Evolutionary conservation across 768 basidiomycete genomes (phyloP), one percentile per base, ranked within the genome.

Genomic region (Dentipellis sp.): DNA sequence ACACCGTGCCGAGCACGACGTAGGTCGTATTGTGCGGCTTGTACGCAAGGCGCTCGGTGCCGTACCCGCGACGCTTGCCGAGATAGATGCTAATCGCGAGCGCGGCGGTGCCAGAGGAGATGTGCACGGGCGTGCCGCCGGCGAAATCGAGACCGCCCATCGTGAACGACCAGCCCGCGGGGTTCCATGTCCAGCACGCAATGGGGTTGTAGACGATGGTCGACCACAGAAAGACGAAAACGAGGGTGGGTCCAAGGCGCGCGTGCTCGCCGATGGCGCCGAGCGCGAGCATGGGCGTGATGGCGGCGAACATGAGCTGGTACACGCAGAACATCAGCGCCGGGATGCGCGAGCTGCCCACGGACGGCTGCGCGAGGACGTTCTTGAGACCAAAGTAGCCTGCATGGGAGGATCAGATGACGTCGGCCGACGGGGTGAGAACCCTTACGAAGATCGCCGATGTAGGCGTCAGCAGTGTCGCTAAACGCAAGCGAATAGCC

Each of bases 141-240:
- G 94, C 94, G 59, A 95, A 94, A 67, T 94, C 91, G 54, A 92
- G 86, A 57, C 86, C 88, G 14, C 92, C 94, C 52, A 90, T 75
- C 36, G 81, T 66, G 70, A 75, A 84, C 0, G 88, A 86, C 94
- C 82, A 83, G 10, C 83, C 81, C 35, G 87, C 80, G 37, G 78
- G 60, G 64, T 92, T 93, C 95, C 95, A 98, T 4, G 93, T 90
- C 94, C 94, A 97, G 72, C 90, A 92, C 0, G 92, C 95, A 56
- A 98, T 84, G 2, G 94, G 93, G 65, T 95, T 88, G 70, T 97
- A 97, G 14, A 94, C 91, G 56, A 93, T 64, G 6, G 88, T 88
- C 10, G 81, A 75, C 95, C 95, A 98, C 52, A 82, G 65, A 65
- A 97, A 97, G 62, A 93, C 81, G 71, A 97, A 97, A 55, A 94